Percentiles rank a stretch among this genome's conserved stretches.
These are phyloP conservation scores for Puccinia triticina DNA, from an alignment of 1,284 basidiomycete genomes.

Conservation along the genomic window DNA sequence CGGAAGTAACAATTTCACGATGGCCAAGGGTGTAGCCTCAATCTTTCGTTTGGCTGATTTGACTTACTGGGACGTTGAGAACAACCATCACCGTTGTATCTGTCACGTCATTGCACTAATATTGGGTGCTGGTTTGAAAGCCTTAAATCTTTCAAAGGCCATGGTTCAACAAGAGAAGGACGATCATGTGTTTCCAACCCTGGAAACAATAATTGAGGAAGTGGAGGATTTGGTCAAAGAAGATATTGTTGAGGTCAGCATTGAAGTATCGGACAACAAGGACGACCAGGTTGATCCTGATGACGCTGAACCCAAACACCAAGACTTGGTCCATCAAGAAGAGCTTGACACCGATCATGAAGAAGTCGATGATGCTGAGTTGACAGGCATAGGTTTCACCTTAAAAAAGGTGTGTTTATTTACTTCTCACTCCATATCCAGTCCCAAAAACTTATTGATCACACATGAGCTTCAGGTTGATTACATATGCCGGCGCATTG, in stretches of 20 bases:
- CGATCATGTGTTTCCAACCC: background rate
- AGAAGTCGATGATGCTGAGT: background rate
- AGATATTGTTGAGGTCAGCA: background rate
- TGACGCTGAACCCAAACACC: background rate
- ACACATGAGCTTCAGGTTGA: background rate
- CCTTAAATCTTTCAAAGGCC: background rate
- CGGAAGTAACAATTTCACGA: slow-evolving; percentile 12
- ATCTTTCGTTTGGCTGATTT: background rate
- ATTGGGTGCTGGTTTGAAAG: background rate
- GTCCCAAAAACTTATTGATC: background rate
- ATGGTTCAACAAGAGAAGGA: background rate
- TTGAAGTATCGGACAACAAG: background rate
- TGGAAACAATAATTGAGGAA: background rate
- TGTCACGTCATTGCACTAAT: too few species aligned
- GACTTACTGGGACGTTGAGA: background rate
- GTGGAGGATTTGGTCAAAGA: background rate
- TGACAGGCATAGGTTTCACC: background rate
- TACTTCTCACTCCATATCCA: too few species aligned
- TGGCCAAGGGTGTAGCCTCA: background rate
- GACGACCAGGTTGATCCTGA: background rate
- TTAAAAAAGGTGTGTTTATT: background rate
- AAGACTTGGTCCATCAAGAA: background rate
- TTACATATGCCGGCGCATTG: too few species aligned
- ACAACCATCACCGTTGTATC: background rate
- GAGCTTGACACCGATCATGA: background rate